A percentile compares a stretch with the other conserved stretches of the same genome.
Conservation (phyloP, 345 rosid species). For the Kandelia obovata region DNA sequence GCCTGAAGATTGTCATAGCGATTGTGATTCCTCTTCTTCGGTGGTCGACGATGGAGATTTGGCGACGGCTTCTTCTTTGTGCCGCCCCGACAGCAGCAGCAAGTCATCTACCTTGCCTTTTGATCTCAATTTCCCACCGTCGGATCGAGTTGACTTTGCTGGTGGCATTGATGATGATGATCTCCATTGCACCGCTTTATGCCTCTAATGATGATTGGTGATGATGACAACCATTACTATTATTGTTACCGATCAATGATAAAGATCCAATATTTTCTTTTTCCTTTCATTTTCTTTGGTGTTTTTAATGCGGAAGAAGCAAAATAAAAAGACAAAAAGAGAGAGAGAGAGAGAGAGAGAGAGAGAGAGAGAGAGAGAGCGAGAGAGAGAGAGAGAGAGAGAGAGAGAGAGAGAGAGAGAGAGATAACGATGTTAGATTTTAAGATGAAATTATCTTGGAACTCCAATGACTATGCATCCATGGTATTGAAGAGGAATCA, state of each 20-base stretch:
- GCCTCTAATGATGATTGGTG: constrained; percentile 52
- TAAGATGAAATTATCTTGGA: constrained; percentile 27
- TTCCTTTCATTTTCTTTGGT: constrained; percentile 4
- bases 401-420: not conserved
- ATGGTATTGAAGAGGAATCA: not conserved
- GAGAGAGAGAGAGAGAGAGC: not conserved
- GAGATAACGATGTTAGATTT: constrained; percentile 8
- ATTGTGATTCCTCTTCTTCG: constrained; percentile 92
- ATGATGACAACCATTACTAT: not conserved
- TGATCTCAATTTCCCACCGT: constrained; percentile 89
- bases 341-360: not conserved
- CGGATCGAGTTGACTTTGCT: constrained; percentile 54
- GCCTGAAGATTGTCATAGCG: constrained; percentile 87
- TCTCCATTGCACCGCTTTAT: constrained; percentile 74
- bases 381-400: not conserved
- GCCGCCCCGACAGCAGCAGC: constrained; percentile 17
- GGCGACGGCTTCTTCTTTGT: constrained; percentile 41
- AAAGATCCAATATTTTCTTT: constrained; percentile 11
- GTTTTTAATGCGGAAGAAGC: constrained; percentile 27
- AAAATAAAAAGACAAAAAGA: constrained; percentile 1
- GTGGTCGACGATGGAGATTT: constrained; percentile 63
- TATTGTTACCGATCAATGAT: not conserved
- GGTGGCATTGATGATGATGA: constrained; percentile 50
- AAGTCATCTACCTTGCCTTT: constrained; percentile 41
- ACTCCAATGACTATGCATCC: constrained; percentile 9